Conservation (phyloP, 352 stramenopile genomes). For the Pythium rishiriense region DNA sequence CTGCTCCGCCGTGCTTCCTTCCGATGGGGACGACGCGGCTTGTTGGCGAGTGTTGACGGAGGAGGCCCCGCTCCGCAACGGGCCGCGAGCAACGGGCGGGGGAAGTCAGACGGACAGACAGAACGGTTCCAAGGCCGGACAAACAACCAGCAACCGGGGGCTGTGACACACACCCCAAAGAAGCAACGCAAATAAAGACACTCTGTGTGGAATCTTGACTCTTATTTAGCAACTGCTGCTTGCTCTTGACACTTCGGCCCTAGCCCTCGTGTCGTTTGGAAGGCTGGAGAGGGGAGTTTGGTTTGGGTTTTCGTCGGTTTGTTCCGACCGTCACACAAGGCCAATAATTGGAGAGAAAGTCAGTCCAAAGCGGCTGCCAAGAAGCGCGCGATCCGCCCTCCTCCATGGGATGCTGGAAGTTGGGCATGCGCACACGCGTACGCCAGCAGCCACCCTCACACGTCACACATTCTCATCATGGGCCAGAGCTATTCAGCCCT, state of each 20-base stretch:
- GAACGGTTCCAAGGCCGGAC: background rate
- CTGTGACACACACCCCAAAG: background rate
- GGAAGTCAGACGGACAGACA: background rate
- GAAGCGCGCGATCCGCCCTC: background rate
- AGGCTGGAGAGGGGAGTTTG: background rate
- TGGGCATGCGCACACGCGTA: background rate
- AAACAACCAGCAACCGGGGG: background rate
- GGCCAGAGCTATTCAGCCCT: no score
- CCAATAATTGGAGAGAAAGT: background rate
- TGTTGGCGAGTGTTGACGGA: conserved; percentile 21
- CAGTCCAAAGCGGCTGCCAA: background rate
- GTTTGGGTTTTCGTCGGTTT: background rate
- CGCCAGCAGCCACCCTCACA: background rate
- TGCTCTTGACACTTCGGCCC: background rate
- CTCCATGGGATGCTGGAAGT: background rate
- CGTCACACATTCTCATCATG: background rate
- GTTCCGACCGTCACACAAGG: background rate
- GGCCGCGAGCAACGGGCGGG: background rate
- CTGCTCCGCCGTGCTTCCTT: conserved; percentile 6
- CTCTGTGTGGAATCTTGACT: background rate
- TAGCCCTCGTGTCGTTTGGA: conserved; percentile 14
- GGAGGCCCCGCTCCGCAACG: background rate
- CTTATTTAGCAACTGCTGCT: conserved; percentile 4
- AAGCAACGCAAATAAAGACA: no score
- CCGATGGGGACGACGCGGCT: conserved; percentile 1